Percentiles rank a stretch among this genome's conserved stretches.
These are phyloP conservation scores for Pichia membranifaciens DNA, from an alignment of 805 yeast species.

Conservation along the genomic window DNA sequence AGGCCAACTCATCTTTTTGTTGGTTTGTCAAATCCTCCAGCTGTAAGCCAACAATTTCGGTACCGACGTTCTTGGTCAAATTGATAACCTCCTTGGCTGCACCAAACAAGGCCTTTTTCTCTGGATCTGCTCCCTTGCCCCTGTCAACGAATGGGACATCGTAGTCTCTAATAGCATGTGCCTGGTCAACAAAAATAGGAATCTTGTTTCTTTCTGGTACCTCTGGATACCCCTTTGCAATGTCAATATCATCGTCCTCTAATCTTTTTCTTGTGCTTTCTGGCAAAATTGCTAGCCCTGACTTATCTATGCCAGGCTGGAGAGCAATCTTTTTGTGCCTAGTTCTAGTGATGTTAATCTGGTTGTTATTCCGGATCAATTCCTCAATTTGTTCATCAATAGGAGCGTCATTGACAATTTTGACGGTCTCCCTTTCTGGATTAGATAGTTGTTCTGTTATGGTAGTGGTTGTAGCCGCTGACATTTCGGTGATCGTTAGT, in stretches of 20 bases:
- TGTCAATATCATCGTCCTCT: conserved; percentile 32
- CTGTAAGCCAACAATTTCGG: conserved; percentile 44
- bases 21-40: conserved; percentile 35
- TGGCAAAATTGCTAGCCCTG: conserved; percentile 25
- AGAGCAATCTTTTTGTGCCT: conserved; percentile 1
- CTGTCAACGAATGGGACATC: conserved; percentile 31
- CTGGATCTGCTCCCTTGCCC: conserved; percentile 36
- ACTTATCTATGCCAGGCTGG: conserved; percentile 15
- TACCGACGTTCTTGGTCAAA: conserved; percentile 43
- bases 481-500: not conserved
- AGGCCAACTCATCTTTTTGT: conserved; percentile 43
- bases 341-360: conserved; percentile 11
- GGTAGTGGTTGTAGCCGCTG: not conserved
- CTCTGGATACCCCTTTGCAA: conserved; percentile 35
- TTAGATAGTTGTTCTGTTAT: not conserved
- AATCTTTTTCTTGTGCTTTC: conserved; percentile 27
- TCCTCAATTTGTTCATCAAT: conserved; percentile 15
- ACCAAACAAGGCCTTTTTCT: conserved; percentile 36
- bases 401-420: conserved; percentile 9
- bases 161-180: conserved; percentile 31
- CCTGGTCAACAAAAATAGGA: conserved; percentile 38
- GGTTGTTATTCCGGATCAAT: conserved; percentile 9
- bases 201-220: conserved; percentile 29
- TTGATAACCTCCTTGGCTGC: conserved; percentile 38
- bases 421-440: not conserved